These are phyloP conservation scores for Candida nanaspora DNA, from an alignment of 805 yeast species.

Conservation along the genomic window DNA sequence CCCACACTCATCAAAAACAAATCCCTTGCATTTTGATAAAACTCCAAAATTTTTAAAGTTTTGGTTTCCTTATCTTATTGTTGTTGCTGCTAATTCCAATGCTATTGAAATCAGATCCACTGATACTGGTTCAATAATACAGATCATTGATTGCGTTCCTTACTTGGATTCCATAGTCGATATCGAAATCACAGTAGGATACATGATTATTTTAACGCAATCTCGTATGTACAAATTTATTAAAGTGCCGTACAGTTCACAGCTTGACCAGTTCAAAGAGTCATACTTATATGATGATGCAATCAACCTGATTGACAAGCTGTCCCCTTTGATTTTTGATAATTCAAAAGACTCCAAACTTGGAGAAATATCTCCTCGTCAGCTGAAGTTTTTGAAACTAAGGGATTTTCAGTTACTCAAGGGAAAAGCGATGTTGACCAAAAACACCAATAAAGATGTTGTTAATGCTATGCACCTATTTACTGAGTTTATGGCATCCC, in stretches of 20 bases:
- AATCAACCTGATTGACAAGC: conserved; percentile 30
- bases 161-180: conserved; percentile 6
- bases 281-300: conserved; percentile 33
- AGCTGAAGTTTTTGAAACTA: conserved; percentile 26
- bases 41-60: conserved; percentile 23
- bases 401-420: conserved; percentile 36
- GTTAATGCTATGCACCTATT: conserved; percentile 36
- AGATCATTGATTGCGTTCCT: conserved; percentile 12
- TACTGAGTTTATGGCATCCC: conserved; percentile 52
- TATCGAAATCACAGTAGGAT: conserved; percentile 17
- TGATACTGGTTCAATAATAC: conserved; percentile 28
- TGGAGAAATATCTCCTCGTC: conserved; percentile 15
- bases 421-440: conserved; percentile 25
- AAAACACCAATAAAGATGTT: conserved; percentile 19
- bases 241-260: conserved; percentile 23
- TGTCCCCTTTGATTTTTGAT: conserved; percentile 19
- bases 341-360: conserved; percentile 1
- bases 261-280: conserved; percentile 24
- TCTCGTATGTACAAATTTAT: conserved; percentile 20
- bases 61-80: conserved; percentile 34
- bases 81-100: conserved; percentile 15
- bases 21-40: conserved; percentile 12
- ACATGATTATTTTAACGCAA: conserved; percentile 23
- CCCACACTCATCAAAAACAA: neutral
- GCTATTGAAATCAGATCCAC: conserved; percentile 32